A percentile compares a stretch with the other conserved stretches of the same genome.
phyloP scores from a whole-genome alignment of 768 basidiomycete species.

The Stropharia rugosoannulata region DNA sequence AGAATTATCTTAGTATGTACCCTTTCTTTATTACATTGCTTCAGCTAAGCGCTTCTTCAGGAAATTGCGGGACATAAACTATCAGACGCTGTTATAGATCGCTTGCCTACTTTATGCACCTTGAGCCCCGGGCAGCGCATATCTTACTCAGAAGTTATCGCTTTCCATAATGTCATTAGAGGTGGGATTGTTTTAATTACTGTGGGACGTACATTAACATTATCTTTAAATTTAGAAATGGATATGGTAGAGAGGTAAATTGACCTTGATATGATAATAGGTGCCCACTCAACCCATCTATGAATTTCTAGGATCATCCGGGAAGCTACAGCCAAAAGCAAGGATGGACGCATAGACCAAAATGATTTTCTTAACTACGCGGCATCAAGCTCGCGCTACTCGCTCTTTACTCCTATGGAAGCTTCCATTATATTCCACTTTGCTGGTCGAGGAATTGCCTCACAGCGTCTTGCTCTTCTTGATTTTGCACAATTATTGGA shows the following conservation, averaged over 20 bases:
- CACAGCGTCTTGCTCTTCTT: conserved; percentile 73
- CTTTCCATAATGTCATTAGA: conserved; percentile 95
- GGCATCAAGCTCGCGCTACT: conserved; percentile 84
- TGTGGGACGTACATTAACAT: not conserved
- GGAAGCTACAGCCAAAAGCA: conserved; percentile 86
- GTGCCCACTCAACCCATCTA: conserved; percentile 7
- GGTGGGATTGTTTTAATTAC: conserved; percentile 43
- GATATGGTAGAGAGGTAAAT: conserved; percentile 89
- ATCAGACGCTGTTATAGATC: conserved; percentile 88
- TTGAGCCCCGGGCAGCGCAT: conserved; percentile 87
- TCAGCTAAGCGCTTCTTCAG: conserved; percentile 35
- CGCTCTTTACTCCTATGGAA: conserved; percentile 97
- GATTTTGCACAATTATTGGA: conserved; percentile 95
- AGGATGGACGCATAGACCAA: conserved; percentile 94
- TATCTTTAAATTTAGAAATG: conserved; percentile 62
- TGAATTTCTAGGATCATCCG: conserved; percentile 65
- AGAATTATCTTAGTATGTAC: conserved; percentile 83
- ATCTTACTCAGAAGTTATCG: conserved; percentile 94
- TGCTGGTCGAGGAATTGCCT: conserved; percentile 74
- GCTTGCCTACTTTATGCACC: conserved; percentile 89
- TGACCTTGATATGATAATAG: not conserved
- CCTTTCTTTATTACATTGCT: not conserved
- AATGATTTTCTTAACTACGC: conserved; percentile 94
- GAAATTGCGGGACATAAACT: conserved; percentile 98
- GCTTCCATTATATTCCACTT: conserved; percentile 99